Evolutionary conservation across 2,329 filamentous ascomycete species (phyloP), one percentile per base, ranked within the genome.

Genomic region (Lachnellula subtilissima): DNA sequence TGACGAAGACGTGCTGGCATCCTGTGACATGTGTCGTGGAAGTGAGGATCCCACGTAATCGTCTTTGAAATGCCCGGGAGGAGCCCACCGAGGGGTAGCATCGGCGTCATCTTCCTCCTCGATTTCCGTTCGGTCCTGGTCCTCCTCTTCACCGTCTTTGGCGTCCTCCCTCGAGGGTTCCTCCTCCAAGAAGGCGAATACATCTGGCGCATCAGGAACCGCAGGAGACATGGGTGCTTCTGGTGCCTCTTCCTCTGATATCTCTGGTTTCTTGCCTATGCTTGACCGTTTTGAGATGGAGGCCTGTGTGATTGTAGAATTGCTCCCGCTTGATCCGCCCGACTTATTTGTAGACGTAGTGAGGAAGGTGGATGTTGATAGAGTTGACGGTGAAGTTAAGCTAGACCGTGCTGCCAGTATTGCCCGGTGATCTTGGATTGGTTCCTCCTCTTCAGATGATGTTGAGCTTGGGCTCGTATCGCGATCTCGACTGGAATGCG

Each of bases 281-380:
- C 23, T 60, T 46, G 54, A 53, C 50, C 56, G 59, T 61, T 61
- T 66, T 9, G 52, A 63, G 8, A 68, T 63, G 11, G 69, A 69
- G n/a, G 62, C 59, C 51, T 69, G 71, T 4, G 72, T 75, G 22
- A 75, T 65, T 3, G 74, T 76, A 8, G 74, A 73, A 55, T 69
- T 70, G 58, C 74, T 76, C 35, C 71, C 72, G 55, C 70, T 75
- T 8, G 75, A 75, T 49, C 69, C 69, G 36, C 69, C 69, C 0
- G 73, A 74, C 11, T 71, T 70, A 52, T 67, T 70, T 2, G 70
- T 70, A 23, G 61, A 60, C 1, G 63, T 64, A 0, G 70, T 65
- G 9, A 67, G 45, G 39, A 61, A 64, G 5, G 70, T 72, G 6
- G 69, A 53, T 28, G 62, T 64, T 2, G 70, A 72, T n/a, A 68